A percentile compares a stretch with the other conserved stretches of the same genome.
Evolutionary conservation across 163 green algal genomes (phyloP).

Genomic region (Chloroidium sp.): DNA sequence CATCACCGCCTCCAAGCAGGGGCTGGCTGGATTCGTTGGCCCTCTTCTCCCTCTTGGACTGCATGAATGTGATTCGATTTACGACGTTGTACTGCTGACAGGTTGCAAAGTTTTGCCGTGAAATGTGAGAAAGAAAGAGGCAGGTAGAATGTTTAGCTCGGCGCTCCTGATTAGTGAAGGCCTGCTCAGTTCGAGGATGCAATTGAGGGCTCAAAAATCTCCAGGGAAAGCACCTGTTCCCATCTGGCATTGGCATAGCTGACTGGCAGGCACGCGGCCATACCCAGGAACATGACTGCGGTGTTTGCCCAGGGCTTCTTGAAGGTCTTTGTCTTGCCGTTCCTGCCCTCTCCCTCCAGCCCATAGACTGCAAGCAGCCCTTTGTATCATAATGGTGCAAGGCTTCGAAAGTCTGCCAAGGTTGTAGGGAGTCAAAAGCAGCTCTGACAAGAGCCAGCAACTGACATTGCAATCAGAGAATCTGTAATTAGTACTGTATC

Average conservation of each 20-base stretch:
- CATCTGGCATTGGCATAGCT: slow-evolving; percentile 32
- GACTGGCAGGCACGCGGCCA: slow-evolving; percentile 52
- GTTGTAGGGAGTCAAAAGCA: too few relatives aligned
- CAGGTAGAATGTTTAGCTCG: neutral
- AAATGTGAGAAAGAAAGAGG: neutral
- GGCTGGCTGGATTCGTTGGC: too few relatives aligned
- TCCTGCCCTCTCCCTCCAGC: slow-evolving; percentile 38
- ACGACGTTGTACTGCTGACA: neutral
- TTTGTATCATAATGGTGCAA: too few relatives aligned
- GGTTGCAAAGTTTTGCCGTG: neutral
- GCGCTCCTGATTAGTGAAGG: neutral
- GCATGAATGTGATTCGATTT: too few relatives aligned
- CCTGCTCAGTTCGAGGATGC: neutral
- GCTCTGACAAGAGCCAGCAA: too few relatives aligned
- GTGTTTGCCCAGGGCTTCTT: slow-evolving; percentile 77
- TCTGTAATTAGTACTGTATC: too few relatives aligned
- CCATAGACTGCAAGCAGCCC: slow-evolving; percentile 63
- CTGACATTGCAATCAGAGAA: too few relatives aligned
- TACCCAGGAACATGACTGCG: slow-evolving; percentile 55
- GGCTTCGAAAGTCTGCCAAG: too few relatives aligned
- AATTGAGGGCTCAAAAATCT: slow-evolving; percentile 24
- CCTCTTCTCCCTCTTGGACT: too few relatives aligned
- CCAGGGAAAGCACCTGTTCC: slow-evolving; percentile 51
- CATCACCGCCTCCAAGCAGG: too few relatives aligned
- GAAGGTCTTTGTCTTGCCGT: slow-evolving; percentile 62